Conservation (phyloP, 768 basidiomycete genomes). For the Termitomyces sp. region DNA sequence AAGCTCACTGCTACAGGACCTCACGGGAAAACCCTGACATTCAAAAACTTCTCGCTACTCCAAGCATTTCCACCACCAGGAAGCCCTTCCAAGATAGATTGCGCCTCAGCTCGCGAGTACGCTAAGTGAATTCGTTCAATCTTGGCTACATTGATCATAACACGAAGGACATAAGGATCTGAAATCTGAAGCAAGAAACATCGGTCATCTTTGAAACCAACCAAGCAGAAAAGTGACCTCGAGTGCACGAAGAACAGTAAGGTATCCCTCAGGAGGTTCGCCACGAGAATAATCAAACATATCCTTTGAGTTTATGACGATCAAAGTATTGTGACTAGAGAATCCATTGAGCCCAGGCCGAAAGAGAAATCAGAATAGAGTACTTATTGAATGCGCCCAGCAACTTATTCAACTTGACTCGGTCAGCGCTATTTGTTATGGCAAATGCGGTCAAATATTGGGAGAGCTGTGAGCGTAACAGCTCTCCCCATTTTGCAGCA, state of each 20-base stretch:
- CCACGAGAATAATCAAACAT: slow-evolving; percentile 76
- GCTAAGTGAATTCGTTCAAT: slow-evolving; percentile 76
- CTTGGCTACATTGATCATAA: slow-evolving; percentile 66
- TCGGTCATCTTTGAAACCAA: background rate
- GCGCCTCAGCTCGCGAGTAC: slow-evolving; percentile 54
- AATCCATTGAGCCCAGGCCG: background rate
- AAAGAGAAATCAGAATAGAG: slow-evolving; percentile 10
- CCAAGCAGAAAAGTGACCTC: slow-evolving; percentile 38
- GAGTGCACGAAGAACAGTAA: slow-evolving; percentile 78
- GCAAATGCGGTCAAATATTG: slow-evolving; percentile 61
- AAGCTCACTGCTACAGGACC: slow-evolving; percentile 16
- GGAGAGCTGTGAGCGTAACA: slow-evolving; percentile 63
- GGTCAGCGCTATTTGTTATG: slow-evolving; percentile 66
- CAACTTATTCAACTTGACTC: slow-evolving; percentile 47
- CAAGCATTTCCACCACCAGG: slow-evolving; percentile 51
- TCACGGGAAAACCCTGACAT: slow-evolving; percentile 59
- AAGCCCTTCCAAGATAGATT: slow-evolving; percentile 39
- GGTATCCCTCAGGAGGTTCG: slow-evolving; percentile 55
- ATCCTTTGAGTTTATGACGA: slow-evolving; percentile 67
- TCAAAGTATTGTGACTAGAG: slow-evolving; percentile 36
- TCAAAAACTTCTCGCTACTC: slow-evolving; percentile 52
- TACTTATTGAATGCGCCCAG: slow-evolving; percentile 59
- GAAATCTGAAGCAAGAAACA: slow-evolving; percentile 47
- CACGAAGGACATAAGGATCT: slow-evolving; percentile 67
- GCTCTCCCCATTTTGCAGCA: slow-evolving; percentile 48